Conservation (phyloP, 208 protist species). For the Leishmania major region DNA sequence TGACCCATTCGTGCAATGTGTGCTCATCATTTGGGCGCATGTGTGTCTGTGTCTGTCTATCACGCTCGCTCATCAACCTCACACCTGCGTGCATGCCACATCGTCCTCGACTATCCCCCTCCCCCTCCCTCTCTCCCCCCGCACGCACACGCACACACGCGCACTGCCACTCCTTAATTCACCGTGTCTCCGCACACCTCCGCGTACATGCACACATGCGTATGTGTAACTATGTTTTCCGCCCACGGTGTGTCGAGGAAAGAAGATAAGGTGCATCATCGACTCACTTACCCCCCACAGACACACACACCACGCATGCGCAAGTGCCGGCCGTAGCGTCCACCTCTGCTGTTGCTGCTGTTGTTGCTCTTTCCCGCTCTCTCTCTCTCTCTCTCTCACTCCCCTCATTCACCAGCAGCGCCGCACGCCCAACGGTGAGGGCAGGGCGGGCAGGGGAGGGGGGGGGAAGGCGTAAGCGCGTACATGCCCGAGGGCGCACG, state of each 20-base stretch:
- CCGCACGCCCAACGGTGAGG: no score
- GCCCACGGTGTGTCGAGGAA: background rate
- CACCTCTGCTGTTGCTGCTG: background rate
- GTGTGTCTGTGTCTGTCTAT: background rate
- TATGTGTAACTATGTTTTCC: background rate
- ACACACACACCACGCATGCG: no score
- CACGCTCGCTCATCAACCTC: background rate
- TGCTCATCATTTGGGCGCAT: background rate
- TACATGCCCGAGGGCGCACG: no score
- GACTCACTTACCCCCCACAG: background rate
- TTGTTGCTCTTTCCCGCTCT: background rate
- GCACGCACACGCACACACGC: background rate
- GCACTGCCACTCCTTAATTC: background rate
- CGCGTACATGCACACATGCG: background rate
- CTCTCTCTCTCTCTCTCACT: background rate
- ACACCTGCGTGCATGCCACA: background rate
- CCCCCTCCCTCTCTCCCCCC: background rate
- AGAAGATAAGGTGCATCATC: background rate
- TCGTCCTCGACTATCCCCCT: background rate
- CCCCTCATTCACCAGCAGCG: background rate
- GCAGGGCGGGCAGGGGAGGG: no score
- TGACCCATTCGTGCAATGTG: background rate
- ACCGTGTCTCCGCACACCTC: background rate
- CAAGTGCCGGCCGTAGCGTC: background rate
- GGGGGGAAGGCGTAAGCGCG: no score